Evolutionary conservation across 192 early-diverging fungal species (phyloP), one percentile per base, ranked within the genome.

Genomic region (Diversispora eburnea): DNA sequence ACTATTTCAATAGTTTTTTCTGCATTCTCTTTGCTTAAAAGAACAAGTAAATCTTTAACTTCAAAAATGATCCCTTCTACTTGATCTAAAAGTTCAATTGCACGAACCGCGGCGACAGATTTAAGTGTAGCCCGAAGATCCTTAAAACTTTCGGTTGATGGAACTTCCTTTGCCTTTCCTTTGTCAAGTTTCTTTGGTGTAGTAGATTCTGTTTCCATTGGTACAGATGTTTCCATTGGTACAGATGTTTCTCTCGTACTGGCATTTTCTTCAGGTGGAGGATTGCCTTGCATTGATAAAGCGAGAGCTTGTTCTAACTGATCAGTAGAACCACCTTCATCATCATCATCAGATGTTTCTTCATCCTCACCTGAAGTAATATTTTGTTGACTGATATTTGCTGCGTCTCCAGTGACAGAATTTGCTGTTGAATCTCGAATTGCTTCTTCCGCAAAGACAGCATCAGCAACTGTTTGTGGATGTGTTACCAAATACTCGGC

Each of bases 401-500:
- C 15, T 22, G 64, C 22, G 46, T 15, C 13, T 48, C 7, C 7
- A 49, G 10, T 47, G 12, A 67, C 8, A 10, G 43, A 47, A 25
- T 71, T 74, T 13, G 63, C 17, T 33, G 66, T 64, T 25, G 25
- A 78, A 8, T 80, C 80, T 52, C 76, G 77, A 3, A 77, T 74
- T 46, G 71, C 55, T 56, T 77, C 77, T 45, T 78, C 67, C 15
- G 84, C 70, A 12, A 82, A 74, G 51, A 80, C 55, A 1, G 85
- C 75, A 8, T 71, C 72, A 33, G 78, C 75, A 45, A 78, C 76
- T 41, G 88, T 78, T 64, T 89, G 82, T 3, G 88, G 91, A 71
- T 94, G 87, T 10, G 85, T 88, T 5, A 97, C 75, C 39, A 98
- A 76, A 65, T 94, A 95, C 42, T 98, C 93, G 1, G 93, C 88